Base-by-base conservation (phyloP, 441 rosid species). In the Aquilaria agallochum region DNA sequence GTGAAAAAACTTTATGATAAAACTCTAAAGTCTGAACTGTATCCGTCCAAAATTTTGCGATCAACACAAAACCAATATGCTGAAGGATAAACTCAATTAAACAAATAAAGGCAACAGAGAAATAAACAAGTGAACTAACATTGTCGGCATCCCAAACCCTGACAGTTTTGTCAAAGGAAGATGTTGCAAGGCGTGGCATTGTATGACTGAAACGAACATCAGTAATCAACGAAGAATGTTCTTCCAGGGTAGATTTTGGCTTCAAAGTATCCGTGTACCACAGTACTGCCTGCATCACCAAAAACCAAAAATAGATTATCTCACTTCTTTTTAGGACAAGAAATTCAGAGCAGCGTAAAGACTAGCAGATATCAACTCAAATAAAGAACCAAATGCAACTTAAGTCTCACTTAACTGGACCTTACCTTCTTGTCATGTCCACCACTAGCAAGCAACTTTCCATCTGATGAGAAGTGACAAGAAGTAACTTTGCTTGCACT, bases 391-490 rank as follows among this genome's bases (percentile, higher is more conserved):
- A 61, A 42, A 64, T 15, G 52, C 62, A 58, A 42, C 12, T 51
- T 30, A 42, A 59, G 56, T 59, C 56, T 49, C 53, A 56, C 36
- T 51, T 46, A 53, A 58, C 31, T 9, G 31, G 55, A 30, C 68
- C 78, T 62, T 66, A 85, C 99, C 97, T 82, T 91, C 70, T 84
- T 92, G 78, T 91, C 97, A 67, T 81, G 91, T 61, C 97, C 97
- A 7, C 96, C 96, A 69, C 89, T 83, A 50, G 95, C 97, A 63
- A 95, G 92, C 64, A 87, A 66, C 75, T 91, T 89, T 44, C 99
- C 99, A 80, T 91, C 90, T 0, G 92, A 89, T 34, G 99, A 91
- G 85, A 91, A 95, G 76, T 95, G 97, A 66, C 97, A 95, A 67
- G 85, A 83, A 31, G 81, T 63, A 68, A 89, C 89, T 81, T 87